Evolutionary conservation across 2,329 filamentous ascomycete species (phyloP), one percentile per base, ranked within the genome.

Genomic region (Colletotrichum sp.): DNA sequence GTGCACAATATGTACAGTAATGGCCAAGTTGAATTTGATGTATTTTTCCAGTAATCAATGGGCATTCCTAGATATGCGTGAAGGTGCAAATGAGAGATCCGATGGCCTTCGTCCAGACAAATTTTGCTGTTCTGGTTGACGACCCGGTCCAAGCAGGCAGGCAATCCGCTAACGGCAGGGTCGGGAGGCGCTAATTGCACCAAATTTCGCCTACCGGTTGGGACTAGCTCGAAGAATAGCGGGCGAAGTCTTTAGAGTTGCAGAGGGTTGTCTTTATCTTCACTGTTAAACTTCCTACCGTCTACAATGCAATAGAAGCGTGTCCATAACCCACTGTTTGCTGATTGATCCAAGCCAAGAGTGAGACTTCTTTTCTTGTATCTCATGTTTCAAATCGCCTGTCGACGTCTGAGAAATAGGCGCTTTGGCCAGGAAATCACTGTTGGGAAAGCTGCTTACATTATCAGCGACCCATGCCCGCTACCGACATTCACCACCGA

Each of bases 381-480:
- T 5, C 21, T 13, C 0, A 51, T 8, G 43, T 51, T 51, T 51
- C 43, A 51, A 51, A 51, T 51, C n/a, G 43, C 43, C 8, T 13
- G n/a, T 0, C n/a, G 11, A 21, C n/a, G 43, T 51, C 43, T 51
- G 43, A 51, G 43, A 21, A 51, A 51, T 7, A 51, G 43, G 0
- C 0, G 43, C 43, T 21, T 51, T 13, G 43, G 43, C 43, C 43
- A 21, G 43, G 2, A 51, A 51, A 8, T 21, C 6, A 21, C 0
- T 0, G 21, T n/a, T 21, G 27, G 43, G 29, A 54, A 71, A 47
- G 43, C 34, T 57, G 68, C 71, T 71, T 66, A 73, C 68, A 11
- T 61, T 34, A 72, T 58, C 66, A 16, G 18, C 8, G 34, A 58
- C 70, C 70, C 70, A 58, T 63, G 70, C 54, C 16, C 47, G 43